These are phyloP conservation scores for Pontederia paniculata DNA, from an alignment of 176 grass and related monocot genomes.

Conservation along the genomic window DNA sequence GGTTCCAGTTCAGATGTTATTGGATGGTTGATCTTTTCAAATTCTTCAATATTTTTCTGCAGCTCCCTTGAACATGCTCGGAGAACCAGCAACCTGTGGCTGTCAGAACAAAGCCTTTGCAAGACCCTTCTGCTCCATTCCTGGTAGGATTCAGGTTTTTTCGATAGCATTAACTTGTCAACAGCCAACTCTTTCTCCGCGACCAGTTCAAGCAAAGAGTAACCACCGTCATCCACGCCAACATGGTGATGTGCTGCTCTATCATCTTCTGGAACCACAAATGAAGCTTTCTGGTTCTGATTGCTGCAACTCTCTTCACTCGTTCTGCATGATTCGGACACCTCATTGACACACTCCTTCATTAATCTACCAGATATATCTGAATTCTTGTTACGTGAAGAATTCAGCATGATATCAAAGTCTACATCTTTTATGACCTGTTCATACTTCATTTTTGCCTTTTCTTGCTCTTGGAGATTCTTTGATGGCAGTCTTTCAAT, in stretches of 20 bases:
- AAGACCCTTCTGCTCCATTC: slow-evolving; percentile 86
- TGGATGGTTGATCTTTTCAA: slow-evolving; percentile 15
- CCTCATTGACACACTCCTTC: slow-evolving; percentile 11
- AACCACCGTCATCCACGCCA: slow-evolving; percentile 30
- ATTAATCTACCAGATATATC: slow-evolving; percentile 10
- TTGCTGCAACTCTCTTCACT: slow-evolving; percentile 23
- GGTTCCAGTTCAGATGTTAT: slow-evolving; percentile 32
- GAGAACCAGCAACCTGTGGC: slow-evolving; percentile 46
- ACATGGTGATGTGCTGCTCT: slow-evolving; percentile 1
- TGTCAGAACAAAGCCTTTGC: slow-evolving; percentile 55
- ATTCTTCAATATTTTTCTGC: slow-evolving; percentile 35
- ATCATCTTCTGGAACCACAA: slow-evolving; percentile 14
- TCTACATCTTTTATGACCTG: slow-evolving; percentile 80
- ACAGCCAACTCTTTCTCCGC: slow-evolving; percentile 62
- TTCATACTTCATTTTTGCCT: slow-evolving; percentile 42
- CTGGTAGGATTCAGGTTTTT: slow-evolving; percentile 22
- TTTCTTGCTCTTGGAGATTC: slow-evolving; percentile 44
- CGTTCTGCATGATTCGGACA: background rate
- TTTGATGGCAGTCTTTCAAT: slow-evolving; percentile 59
- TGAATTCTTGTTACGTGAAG: slow-evolving; percentile 13
- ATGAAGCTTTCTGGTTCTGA: slow-evolving; percentile 9
- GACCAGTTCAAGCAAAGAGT: slow-evolving; percentile 35
- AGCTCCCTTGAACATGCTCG: slow-evolving; percentile 55
- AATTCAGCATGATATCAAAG: slow-evolving; percentile 73
- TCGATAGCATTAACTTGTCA: slow-evolving; percentile 55